These are phyloP conservation scores for Cryptococcus wingfieldii DNA, from an alignment of 1,284 basidiomycete species.

Conservation along the genomic window DNA sequence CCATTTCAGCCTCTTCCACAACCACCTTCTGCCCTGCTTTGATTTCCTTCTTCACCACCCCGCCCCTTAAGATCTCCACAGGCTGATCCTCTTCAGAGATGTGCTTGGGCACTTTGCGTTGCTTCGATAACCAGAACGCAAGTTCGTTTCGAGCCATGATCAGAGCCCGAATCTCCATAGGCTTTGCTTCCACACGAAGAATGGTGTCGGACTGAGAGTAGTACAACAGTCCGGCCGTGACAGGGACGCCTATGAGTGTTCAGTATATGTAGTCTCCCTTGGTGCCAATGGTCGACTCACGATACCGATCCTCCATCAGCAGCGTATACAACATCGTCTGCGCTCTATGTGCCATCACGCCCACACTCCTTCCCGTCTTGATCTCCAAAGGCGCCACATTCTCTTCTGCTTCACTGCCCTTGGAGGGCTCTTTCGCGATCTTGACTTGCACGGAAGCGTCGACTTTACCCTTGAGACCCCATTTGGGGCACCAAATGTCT, in stretches of 20 bases:
- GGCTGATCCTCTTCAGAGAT: background rate
- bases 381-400: conserved; percentile 73
- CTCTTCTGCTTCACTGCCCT: conserved; percentile 35
- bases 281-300: conserved; percentile 35
- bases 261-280: background rate
- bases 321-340: conserved; percentile 98
- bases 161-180: conserved; percentile 80
- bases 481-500: conserved; percentile 94
- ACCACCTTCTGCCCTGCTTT: background rate
- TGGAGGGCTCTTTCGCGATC: conserved; percentile 48
- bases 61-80: background rate
- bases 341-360: conserved; percentile 86
- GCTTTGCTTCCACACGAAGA: conserved; percentile 68
- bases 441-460: conserved; percentile 79
- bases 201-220: conserved; percentile 90
- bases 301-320: conserved; percentile 84
- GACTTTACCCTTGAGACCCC: conserved; percentile 91
- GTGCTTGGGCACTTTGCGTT: conserved; percentile 20
- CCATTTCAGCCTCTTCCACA: conserved; percentile 4
- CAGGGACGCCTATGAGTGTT: conserved; percentile 25
- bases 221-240: conserved; percentile 74
- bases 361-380: conserved; percentile 80
- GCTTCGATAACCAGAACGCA: conserved; percentile 62
- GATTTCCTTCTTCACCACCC: background rate
- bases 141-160: conserved; percentile 80